A percentile compares a stretch with the other conserved stretches of the same genome.
Evolutionary conservation across 106 monocot genomes (phyloP).

Genomic region (Posidonia australis): DNA sequence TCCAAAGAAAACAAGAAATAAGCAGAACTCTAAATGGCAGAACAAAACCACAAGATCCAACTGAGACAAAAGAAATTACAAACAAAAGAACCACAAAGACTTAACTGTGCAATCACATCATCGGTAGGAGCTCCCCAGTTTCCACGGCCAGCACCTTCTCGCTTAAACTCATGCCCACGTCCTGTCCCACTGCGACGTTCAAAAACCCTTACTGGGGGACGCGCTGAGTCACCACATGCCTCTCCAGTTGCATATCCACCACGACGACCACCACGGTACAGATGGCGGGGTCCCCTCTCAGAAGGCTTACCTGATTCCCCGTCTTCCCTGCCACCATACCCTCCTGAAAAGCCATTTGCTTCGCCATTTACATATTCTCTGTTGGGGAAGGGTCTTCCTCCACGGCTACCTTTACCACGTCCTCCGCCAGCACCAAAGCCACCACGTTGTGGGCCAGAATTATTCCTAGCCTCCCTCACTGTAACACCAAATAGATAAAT

Average conservation of each 20-base stretch:
- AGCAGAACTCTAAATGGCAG: background rate
- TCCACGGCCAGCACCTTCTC: conserved; percentile 76
- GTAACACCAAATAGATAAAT: background rate
- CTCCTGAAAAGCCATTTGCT: conserved; percentile 6
- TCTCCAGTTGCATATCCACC: conserved; percentile 42
- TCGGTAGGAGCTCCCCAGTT: conserved; percentile 77
- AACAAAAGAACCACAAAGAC: too few relatives aligned
- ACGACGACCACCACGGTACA: conserved; percentile 18
- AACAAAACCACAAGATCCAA: too few relatives aligned
- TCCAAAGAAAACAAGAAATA: background rate
- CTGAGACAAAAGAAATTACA: background rate
- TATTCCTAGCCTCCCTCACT: conserved; percentile 15
- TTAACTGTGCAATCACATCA: conserved; percentile 55
- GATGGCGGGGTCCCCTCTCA: conserved; percentile 12
- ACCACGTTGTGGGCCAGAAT: conserved; percentile 4
- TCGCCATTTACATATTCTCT: conserved; percentile 11
- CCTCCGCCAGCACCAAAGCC: conserved; percentile 1
- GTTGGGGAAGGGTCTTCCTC: background rate
- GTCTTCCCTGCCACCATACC: conserved; percentile 8
- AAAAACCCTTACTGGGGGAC: conserved; percentile 40
- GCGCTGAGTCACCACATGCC: conserved; percentile 30
- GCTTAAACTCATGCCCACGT: conserved; percentile 66
- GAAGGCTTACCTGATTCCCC: conserved; percentile 3
- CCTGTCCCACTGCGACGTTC: conserved; percentile 83
- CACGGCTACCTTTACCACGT: conserved; percentile 11